A percentile compares a stretch with the other conserved stretches of the same genome.
phyloP scores from a whole-genome alignment of 208 protist species.

The Acanthamoeba lenticulata region DNA sequence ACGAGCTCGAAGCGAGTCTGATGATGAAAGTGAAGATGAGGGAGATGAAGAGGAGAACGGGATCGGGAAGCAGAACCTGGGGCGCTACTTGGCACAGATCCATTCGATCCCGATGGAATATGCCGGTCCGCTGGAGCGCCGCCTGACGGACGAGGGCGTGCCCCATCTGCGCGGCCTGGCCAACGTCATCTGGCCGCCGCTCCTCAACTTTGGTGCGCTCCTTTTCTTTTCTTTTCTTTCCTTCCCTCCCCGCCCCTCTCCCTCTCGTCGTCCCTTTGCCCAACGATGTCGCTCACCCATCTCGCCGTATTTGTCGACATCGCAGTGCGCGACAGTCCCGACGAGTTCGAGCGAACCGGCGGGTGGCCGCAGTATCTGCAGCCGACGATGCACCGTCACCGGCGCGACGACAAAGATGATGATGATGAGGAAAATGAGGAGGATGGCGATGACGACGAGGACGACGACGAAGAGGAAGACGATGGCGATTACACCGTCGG shows the following conservation, averaged over 20 bases:
- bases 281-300: too few species aligned
- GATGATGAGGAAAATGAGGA: not conserved
- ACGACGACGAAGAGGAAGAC: not conserved
- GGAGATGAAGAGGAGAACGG: not conserved
- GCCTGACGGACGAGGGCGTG: not conserved
- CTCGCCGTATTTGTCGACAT: not conserved
- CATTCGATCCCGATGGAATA: conserved; percentile 18
- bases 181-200: not conserved
- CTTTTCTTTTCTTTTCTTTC: too few species aligned
- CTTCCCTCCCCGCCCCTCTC: not conserved
- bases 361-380: conserved; percentile 17
- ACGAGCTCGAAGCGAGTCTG: not conserved
- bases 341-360: not conserved
- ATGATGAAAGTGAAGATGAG: not conserved
- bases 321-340: not conserved
- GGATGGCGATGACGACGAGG: not conserved
- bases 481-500: too few species aligned
- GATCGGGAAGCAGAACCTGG: not conserved
- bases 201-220: conserved; percentile 25
- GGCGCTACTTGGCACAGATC: not conserved
- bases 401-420: not conserved
- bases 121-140: not conserved
- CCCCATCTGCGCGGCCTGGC: not conserved
- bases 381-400: not conserved
- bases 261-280: not conserved